These are phyloP conservation scores for Stentor roeselii DNA, from an alignment of 73 alveolate species.

Conservation along the genomic window DNA sequence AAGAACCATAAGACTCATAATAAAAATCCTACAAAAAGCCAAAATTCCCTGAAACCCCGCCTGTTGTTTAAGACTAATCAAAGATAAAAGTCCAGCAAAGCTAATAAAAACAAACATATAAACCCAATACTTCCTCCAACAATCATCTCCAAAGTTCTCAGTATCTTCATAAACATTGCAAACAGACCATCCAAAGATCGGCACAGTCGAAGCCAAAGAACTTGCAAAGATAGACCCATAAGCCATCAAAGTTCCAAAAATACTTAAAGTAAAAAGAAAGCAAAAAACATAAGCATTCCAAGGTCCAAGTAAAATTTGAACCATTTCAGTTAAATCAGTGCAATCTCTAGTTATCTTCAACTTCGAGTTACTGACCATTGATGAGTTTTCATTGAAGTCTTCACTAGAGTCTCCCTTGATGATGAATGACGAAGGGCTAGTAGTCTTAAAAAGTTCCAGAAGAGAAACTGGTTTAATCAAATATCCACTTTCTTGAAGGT, in stretches of 20 bases:
- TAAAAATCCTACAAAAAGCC: not conserved
- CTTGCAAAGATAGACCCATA: slow-evolving; percentile 10
- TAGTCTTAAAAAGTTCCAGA: not conserved
- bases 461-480: not conserved
- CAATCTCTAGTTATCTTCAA: not conserved
- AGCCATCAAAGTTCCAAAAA: not conserved
- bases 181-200: not conserved
- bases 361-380: too few relatives aligned
- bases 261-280: not conserved
- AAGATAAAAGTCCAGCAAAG: not conserved
- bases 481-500: not conserved
- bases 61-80: not conserved
- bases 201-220: slow-evolving; percentile 4
- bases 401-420: not conserved
- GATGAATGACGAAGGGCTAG: not conserved
- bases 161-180: slow-evolving; percentile 16
- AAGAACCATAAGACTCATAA: not conserved
- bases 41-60: not conserved
- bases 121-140: not conserved
- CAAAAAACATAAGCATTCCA: not conserved
- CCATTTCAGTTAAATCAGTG: slow-evolving; percentile 17
- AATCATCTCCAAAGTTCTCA: not conserved
- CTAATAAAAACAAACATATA: not conserved
- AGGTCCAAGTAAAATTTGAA: not conserved
- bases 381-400: too few relatives aligned